Evolutionary conservation across 1,284 basidiomycete genomes (phyloP).

Genomic region (Trichosporon asahii): DNA sequence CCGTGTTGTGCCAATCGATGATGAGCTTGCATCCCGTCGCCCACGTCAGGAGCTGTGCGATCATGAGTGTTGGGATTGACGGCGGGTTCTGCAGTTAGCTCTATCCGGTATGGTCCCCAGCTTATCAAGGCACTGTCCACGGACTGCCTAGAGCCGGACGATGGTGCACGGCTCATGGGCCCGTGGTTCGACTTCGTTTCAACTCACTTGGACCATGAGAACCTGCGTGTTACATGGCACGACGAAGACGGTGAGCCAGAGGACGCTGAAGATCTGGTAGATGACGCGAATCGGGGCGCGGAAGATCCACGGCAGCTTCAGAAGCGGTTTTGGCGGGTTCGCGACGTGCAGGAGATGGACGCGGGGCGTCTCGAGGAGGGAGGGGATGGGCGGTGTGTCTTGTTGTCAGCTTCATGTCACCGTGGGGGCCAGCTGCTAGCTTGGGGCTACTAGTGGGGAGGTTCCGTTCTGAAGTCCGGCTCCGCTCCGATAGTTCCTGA

Average conservation of each 20-base stretch:
- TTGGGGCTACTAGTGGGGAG: background rate
- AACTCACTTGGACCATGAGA: constrained; percentile 79
- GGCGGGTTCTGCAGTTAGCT: constrained; percentile 77
- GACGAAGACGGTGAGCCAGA: constrained; percentile 58
- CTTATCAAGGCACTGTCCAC: background rate
- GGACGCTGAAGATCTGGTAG: constrained; percentile 64
- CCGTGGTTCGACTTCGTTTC: constrained; percentile 54
- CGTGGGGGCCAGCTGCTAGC: background rate
- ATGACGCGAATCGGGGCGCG: constrained; percentile 76
- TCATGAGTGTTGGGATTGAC: constrained; percentile 84
- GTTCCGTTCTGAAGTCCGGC: background rate
- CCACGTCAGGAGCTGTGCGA: constrained; percentile 71
- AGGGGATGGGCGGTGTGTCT: constrained; percentile 72
- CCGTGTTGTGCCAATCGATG: constrained; percentile 99
- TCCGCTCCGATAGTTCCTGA: background rate
- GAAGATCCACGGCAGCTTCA: constrained; percentile 63
- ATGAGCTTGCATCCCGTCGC: constrained; percentile 76
- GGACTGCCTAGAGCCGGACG: background rate
- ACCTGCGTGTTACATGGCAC: constrained; percentile 73
- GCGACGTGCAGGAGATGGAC: constrained; percentile 66
- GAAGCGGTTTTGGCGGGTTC: constrained; percentile 63
- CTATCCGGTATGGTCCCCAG: background rate
- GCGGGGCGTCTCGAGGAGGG: constrained; percentile 62
- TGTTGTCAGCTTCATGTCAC: background rate
- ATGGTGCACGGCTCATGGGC: background rate